phyloP scores from a whole-genome alignment of 371 early-diverging fungal genomes.

The Mucor sp. region DNA sequence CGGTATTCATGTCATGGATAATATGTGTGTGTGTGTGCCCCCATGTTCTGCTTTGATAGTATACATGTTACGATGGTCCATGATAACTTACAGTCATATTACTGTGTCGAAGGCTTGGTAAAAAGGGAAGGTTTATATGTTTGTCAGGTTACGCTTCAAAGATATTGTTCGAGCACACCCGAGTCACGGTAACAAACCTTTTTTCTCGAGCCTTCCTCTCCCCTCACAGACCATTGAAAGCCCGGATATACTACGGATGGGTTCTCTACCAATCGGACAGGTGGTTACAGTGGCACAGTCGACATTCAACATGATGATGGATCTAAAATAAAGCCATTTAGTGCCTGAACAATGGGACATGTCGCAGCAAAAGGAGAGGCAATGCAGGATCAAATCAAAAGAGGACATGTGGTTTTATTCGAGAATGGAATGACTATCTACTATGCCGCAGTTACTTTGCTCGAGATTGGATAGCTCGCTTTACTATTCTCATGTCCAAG shows the following conservation, averaged over 20 bases:
- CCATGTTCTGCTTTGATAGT: background rate
- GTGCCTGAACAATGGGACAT: background rate
- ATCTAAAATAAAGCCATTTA: background rate
- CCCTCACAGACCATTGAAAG: background rate
- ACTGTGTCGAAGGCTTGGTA: conserved; percentile 38
- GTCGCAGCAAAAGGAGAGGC: background rate
- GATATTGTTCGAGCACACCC: conserved; percentile 3
- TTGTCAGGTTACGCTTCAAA: conserved; percentile 4
- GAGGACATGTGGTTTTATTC: background rate
- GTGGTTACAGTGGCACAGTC: background rate
- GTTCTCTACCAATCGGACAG: background rate
- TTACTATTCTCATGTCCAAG: background rate
- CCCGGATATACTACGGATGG: background rate
- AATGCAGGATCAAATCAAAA: background rate
- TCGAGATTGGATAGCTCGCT: background rate
- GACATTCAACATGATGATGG: background rate
- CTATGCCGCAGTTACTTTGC: background rate
- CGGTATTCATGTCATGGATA: background rate
- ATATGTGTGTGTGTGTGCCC: background rate
- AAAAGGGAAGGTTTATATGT: conserved; percentile 34
- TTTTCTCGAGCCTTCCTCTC: background rate
- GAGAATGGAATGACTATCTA: background rate
- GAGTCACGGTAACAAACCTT: background rate
- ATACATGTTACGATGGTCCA: background rate
- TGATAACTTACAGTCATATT: conserved; percentile 44